Evolutionary conservation across 176 grass and related monocot species (phyloP).

Genomic region (Cocos nucifera): DNA sequence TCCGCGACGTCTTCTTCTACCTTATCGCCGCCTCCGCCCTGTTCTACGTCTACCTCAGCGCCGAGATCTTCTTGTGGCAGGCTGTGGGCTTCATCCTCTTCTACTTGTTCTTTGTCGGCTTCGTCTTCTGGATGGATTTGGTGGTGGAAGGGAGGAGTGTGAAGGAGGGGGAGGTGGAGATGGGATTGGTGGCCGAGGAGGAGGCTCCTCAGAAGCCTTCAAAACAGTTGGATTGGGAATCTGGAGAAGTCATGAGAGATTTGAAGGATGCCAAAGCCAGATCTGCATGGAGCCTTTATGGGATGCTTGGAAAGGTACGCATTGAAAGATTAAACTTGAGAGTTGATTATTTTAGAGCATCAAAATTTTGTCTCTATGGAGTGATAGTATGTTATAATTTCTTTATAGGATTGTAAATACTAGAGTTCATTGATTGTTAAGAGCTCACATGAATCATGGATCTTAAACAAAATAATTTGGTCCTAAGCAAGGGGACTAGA

Average conservation of each 20-base stretch:
- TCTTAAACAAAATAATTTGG: no score
- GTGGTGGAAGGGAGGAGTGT: constrained; percentile 22
- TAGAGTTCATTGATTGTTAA: no score
- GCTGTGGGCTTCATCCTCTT: constrained; percentile 64
- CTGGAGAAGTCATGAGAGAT: constrained; percentile 3
- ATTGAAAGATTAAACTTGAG: not conserved
- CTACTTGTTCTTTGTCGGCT: constrained; percentile 76
- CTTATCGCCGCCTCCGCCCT: constrained; percentile 53
- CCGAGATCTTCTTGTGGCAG: constrained; percentile 93
- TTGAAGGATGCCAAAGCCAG: not conserved
- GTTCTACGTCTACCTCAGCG: constrained; percentile 75
- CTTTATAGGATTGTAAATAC: no score
- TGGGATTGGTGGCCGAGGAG: constrained; percentile 16
- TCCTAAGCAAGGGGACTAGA: no score
- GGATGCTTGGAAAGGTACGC: constrained; percentile 48
- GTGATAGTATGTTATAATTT: no score
- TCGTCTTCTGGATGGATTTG: constrained; percentile 89
- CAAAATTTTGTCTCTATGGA: no score
- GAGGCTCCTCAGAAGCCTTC: not conserved
- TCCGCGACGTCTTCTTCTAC: constrained; percentile 85
- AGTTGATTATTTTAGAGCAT: not conserved
- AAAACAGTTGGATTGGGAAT: not conserved
- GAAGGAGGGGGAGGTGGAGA: constrained; percentile 27
- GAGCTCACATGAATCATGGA: no score
- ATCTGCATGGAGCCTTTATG: not conserved